phyloP scores from a whole-genome alignment of 495 filamentous ascomycete genomes.

The Mytilinidion resinicola region DNA sequence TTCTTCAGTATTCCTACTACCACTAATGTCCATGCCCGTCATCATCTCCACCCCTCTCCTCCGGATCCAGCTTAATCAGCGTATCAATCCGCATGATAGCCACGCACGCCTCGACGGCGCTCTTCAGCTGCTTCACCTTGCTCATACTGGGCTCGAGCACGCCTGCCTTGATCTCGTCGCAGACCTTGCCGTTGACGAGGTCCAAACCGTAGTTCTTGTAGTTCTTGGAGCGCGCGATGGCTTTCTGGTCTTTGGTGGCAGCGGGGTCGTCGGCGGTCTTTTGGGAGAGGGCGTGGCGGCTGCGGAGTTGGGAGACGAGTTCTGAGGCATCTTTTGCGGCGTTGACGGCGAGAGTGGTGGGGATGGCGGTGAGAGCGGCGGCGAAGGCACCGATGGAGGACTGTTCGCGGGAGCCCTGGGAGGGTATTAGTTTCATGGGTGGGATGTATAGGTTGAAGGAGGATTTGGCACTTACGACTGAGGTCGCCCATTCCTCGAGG shows the following conservation, averaged over 20 bases:
- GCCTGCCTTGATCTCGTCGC: constrained; percentile 88
- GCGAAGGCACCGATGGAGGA: constrained; percentile 97
- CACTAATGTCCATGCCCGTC: constrained; percentile 63
- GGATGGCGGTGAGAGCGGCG: constrained; percentile 85
- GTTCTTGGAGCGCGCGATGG: constrained; percentile 82
- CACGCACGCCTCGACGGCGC: constrained; percentile 97
- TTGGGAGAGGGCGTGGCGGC: constrained; percentile 89
- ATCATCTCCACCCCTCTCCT: constrained; percentile 63
- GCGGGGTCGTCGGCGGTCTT: constrained; percentile 57
- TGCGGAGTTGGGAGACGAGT: constrained; percentile 90
- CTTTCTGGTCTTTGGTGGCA: constrained; percentile 73
- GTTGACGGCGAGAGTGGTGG: constrained; percentile 94
- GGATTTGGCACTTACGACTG: constrained; percentile 55
- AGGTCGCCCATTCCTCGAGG: constrained; percentile 98
- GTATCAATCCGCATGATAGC: constrained; percentile 99
- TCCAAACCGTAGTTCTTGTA: constrained; percentile 99
- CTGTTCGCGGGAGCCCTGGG: constrained; percentile 85
- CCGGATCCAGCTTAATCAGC: constrained; percentile 95
- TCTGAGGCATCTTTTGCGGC: constrained; percentile 93
- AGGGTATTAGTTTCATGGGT: background rate
- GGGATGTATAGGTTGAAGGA: background rate
- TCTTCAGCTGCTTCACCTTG: constrained; percentile 97
- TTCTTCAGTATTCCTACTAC: too few relatives aligned
- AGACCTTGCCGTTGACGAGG: constrained; percentile 79
- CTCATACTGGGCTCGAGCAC: constrained; percentile 97